A percentile compares a stretch with the other conserved stretches of the same genome.
phyloP scores from a whole-genome alignment of 805 yeast genomes.

The Candida tibetensis region DNA sequence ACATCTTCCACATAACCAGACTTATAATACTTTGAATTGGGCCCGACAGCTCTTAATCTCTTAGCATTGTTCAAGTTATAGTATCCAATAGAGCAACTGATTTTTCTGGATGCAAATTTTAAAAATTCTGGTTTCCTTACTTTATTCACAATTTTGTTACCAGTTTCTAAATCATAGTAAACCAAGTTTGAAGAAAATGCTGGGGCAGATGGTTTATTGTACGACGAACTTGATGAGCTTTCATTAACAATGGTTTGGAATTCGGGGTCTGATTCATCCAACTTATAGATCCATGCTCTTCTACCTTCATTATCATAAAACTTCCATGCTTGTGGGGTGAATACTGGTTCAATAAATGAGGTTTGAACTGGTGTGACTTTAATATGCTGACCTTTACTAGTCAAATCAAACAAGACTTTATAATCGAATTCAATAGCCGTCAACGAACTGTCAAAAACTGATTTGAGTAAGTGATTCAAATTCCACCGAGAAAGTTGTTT shows the following conservation, averaged over 20 bases:
- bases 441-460: slow-evolving; percentile 31
- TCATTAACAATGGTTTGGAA: slow-evolving; percentile 26
- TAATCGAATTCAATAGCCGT: slow-evolving; percentile 66
- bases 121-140: slow-evolving; percentile 47
- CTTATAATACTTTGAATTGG: slow-evolving; percentile 20
- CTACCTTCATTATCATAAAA: slow-evolving; percentile 65
- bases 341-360: slow-evolving; percentile 25
- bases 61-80: slow-evolving; percentile 37
- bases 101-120: slow-evolving; percentile 51
- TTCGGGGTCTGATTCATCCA: slow-evolving; percentile 29
- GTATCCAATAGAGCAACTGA: slow-evolving; percentile 54
- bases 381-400: slow-evolving; percentile 32
- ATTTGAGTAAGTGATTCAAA: slow-evolving; percentile 26
- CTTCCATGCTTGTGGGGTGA: slow-evolving; percentile 44
- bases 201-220: neutral
- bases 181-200: slow-evolving; percentile 37
- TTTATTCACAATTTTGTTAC: slow-evolving; percentile 52
- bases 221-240: slow-evolving; percentile 11
- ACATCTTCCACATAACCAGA: slow-evolving; percentile 33
- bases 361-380: slow-evolving; percentile 29
- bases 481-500: slow-evolving; percentile 59
- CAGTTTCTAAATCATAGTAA: slow-evolving; percentile 61
- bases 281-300: slow-evolving; percentile 74
- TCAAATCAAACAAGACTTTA: slow-evolving; percentile 50
- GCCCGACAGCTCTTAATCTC: neutral